Base-by-base conservation (phyloP, 1,284 basidiomycete genomes). In the Malassezia arunalokei region DNA sequence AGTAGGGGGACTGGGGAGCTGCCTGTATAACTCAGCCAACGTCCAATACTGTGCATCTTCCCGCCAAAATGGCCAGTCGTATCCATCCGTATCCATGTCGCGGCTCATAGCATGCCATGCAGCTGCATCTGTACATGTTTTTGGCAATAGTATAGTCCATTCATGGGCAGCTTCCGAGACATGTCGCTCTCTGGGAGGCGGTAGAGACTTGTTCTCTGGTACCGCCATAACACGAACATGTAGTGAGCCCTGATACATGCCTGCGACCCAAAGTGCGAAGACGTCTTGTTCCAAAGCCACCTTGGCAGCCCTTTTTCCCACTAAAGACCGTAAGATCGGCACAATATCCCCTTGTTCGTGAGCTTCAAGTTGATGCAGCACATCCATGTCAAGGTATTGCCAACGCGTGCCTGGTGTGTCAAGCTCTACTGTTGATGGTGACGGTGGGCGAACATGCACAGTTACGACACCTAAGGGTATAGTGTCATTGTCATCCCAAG, bases 271-370 rank as follows among this genome's bases (percentile, higher is more conserved):
- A n/a, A 51, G 27, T 9, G 44, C 44, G 41, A 45, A 28, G 8
- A 40, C 50, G 35, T 51, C 50, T 32, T 45, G 50, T 11, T 51
- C 50, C 9, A 51, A n/a, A 30, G 38, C 43, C 9, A 40, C 37
- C 14, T 20, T 27, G 5, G 44, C 44, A n/a, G 8, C 20, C 3
- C 24, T 12, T 24, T 37, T 37, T 6, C 38, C 24, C 8, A 47
- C 35, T 0, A 47, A 35, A 12, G 33, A 32, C 20, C 27, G 33
- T 15, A 47, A 11, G 15, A 20, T 20, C 1, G 35, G 11, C 1
- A 47, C 24, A 14, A 39, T 7, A 20, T 1, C 6, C 3, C 44
- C 28, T 39, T 15, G 24, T 12, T 47, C 44, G 29, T 47, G 33
- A 11, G 32, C 37, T 20, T 31, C 30, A 8, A 47, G 35, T 3